phyloP scores from a whole-genome alignment of 2,329 filamentous ascomycete genomes.

The Neofusicoccum cordaticola region DNA sequence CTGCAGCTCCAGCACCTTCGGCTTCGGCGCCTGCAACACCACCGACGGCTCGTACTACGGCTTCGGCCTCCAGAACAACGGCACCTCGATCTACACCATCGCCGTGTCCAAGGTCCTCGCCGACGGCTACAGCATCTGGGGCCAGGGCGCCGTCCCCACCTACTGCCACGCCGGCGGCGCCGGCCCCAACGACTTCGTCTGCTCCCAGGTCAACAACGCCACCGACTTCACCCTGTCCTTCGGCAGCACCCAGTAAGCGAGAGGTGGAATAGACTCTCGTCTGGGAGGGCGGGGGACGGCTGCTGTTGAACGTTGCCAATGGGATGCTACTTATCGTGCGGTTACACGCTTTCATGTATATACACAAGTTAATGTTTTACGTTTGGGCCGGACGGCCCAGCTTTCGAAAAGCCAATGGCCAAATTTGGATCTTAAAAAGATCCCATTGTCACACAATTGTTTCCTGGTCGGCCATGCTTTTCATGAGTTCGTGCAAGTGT shows the following conservation, averaged over 20 bases:
- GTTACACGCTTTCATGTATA: too few relatives aligned
- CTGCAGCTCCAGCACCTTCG: slow-evolving; percentile 2
- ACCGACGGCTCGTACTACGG: slow-evolving; percentile 2
- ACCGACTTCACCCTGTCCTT: background rate
- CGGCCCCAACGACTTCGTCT: slow-evolving; percentile 6
- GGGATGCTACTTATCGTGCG: too few relatives aligned
- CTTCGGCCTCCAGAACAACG: slow-evolving; percentile 1
- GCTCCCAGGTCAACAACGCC: slow-evolving; percentile 7
- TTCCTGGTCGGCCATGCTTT: too few relatives aligned
- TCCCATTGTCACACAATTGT: too few relatives aligned
- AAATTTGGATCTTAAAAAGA: too few relatives aligned
- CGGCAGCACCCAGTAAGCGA: background rate
- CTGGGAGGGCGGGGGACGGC: too few relatives aligned
- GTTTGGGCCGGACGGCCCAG: too few relatives aligned
- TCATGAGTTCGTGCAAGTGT: too few relatives aligned
- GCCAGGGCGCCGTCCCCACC: background rate
- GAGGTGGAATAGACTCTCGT: too few relatives aligned
- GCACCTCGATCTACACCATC: slow-evolving; percentile 11
- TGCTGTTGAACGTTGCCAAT: too few relatives aligned
- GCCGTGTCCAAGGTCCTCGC: background rate
- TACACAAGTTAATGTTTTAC: too few relatives aligned
- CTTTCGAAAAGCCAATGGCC: too few relatives aligned
- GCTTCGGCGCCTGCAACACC: slow-evolving; percentile 1
- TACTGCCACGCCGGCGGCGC: slow-evolving; percentile 12
- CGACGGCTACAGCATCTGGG: slow-evolving; percentile 5